Conservation (phyloP, 2,329 filamentous ascomycete species). For the Claviceps humidiphila region DNA sequence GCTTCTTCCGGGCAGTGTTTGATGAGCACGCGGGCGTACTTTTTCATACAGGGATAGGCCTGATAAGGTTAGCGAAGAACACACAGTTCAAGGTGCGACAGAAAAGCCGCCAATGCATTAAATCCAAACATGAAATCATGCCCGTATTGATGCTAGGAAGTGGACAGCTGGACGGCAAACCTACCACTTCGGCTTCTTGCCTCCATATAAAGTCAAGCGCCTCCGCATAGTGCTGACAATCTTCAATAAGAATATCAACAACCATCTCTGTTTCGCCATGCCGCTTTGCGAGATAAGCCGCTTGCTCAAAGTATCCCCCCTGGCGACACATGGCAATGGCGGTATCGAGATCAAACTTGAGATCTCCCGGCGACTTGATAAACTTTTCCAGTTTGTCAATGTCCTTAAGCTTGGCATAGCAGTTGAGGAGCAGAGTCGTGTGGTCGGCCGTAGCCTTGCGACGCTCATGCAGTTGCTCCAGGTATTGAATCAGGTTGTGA, state of each 20-base stretch:
- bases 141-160: too few species aligned
- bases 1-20: slow-evolving; percentile 74
- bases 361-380: slow-evolving; percentile 85
- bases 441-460: slow-evolving; percentile 89
- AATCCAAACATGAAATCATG: too few species aligned
- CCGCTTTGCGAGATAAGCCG: slow-evolving; percentile 86
- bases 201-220: slow-evolving; percentile 87
- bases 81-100: too few species aligned
- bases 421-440: slow-evolving; percentile 87
- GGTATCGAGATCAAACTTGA: slow-evolving; percentile 94
- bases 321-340: slow-evolving; percentile 96
- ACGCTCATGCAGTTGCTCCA: slow-evolving; percentile 92
- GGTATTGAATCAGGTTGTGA: slow-evolving; percentile 91
- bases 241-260: slow-evolving; percentile 89
- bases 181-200: slow-evolving; percentile 61
- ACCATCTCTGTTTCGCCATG: slow-evolving; percentile 90
- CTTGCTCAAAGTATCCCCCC: slow-evolving; percentile 92
- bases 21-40: slow-evolving; percentile 82
- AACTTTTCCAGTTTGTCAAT: slow-evolving; percentile 93
- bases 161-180: slow-evolving; percentile 17
- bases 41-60: slow-evolving; percentile 84
- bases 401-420: slow-evolving; percentile 95
- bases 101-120: too few species aligned
- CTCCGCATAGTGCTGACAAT: slow-evolving; percentile 79
- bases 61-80: slow-evolving; percentile 18